Evolutionary conservation across 495 filamentous ascomycete genomes (phyloP), one percentile per base, ranked within the genome.

Genomic region (Penicillium waksmanii): DNA sequence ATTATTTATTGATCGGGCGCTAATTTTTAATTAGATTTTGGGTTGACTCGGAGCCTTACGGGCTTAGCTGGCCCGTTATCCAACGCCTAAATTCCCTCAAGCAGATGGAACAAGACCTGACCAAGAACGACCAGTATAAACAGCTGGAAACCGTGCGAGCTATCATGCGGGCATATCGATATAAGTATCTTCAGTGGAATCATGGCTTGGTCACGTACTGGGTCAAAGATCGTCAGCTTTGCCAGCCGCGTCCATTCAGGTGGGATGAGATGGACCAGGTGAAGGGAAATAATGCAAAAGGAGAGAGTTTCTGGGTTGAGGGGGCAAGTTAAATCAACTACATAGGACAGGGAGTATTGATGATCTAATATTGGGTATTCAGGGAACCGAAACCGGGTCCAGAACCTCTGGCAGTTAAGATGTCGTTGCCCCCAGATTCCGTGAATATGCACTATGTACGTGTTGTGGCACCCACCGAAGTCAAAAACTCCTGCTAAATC

Each of bases 231-330:
- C 33, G 34, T 27, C 56, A 58, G 31, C 15, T 58, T 31, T 53
- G 49, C n/a, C 56, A 58, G 25, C 56, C 56, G 19, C 56, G 56
- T 5, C 49, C 49, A 7, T 58, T 53, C 13, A 19, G 47, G 8
- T 53, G 33, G 48, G 25, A 53, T 5, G 56, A 53, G 17, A 35
- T 42, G 10, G 18, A 44, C 3, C 23, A 33, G 11, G 43, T 58
- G 11, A 52, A 33, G 6, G 12, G 13, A 13, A 44, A 46, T 25
- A 11, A 34, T 23, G 27, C 36, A 5, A 19, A 46, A 3, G 27
- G 13, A 10, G 5, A 4, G 6, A 19, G 21, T 15, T 46, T 52
- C 11, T 58, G 56, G 56, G 19, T 58, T 23, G 56, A 58, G 53
- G 49, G 46, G 31, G 58, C 42, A 44, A 44, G 42, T 19, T n/a